Percentiles rank a stretch among this genome's conserved stretches.
Conservation (phyloP, 345 rosid genomes). For the Raphanus sativus region DNA sequence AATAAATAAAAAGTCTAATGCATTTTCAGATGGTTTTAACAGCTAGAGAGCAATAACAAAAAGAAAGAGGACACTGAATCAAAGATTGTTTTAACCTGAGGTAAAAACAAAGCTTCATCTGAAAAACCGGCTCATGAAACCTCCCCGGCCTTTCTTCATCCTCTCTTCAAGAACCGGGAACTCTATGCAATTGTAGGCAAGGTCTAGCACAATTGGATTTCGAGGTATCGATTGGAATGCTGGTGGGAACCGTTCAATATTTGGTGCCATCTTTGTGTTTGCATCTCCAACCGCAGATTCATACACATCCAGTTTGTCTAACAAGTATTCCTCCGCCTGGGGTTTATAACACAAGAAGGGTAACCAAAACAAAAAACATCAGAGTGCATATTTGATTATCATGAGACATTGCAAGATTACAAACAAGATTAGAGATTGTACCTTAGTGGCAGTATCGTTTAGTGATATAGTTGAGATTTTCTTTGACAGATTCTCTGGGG, state of each 20-base stretch:
- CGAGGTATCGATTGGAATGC: constrained; percentile 66
- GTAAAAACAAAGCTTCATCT: constrained; percentile 31
- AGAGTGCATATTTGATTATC: background rate
- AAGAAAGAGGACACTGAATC: background rate
- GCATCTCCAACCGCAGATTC: constrained; percentile 80
- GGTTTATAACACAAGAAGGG: background rate
- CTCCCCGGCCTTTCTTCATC: constrained; percentile 77
- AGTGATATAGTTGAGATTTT: constrained; percentile 72
- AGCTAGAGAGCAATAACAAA: background rate
- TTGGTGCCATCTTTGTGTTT: constrained; percentile 54
- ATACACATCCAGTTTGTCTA: constrained; percentile 74
- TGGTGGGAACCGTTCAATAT: constrained; percentile 84
- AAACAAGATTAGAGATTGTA: constrained; percentile 25
- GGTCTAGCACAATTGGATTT: constrained; percentile 85
- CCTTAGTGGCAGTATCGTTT: constrained; percentile 65
- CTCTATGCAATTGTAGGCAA: constrained; percentile 58
- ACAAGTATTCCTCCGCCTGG: constrained; percentile 71
- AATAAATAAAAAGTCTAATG: background rate
- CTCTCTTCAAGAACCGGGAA: constrained; percentile 89
- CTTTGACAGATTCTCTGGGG: constrained; percentile 74
- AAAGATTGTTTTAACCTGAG: constrained; percentile 8
- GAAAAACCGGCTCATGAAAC: constrained; percentile 74
- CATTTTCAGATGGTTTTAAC: background rate
- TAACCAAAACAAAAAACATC: background rate
- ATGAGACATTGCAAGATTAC: background rate